A percentile compares a stretch with the other conserved stretches of the same genome.
These are phyloP conservation scores for Xylaria cubensis DNA, from an alignment of 495 filamentous ascomycete genomes.

Conservation along the genomic window DNA sequence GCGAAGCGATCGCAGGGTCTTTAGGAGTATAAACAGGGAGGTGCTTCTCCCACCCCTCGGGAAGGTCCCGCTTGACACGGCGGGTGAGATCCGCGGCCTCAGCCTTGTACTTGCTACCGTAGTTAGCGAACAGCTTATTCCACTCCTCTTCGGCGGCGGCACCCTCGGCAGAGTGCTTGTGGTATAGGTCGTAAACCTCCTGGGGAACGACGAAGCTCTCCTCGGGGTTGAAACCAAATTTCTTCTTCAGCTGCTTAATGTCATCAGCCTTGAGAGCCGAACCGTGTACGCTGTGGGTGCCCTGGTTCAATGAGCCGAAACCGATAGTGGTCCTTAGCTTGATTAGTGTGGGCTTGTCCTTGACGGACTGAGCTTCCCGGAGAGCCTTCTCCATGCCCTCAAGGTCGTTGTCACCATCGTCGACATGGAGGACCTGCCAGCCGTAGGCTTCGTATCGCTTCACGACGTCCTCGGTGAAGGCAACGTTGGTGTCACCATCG, in stretches of 20 bases:
- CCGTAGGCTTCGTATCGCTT: conserved; percentile 98
- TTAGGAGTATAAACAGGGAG: conserved; percentile 90
- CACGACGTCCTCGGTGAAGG: conserved; percentile 96
- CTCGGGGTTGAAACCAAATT: conserved; percentile 95
- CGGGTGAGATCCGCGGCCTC: conserved; percentile 82
- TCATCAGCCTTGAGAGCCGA: conserved; percentile 94
- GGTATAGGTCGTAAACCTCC: conserved; percentile 90
- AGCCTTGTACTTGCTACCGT: conserved; percentile 73
- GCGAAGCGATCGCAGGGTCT: conserved; percentile 84
- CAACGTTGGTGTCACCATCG: conserved; percentile 91
- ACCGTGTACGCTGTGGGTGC: conserved; percentile 94
- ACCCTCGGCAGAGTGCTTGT: conserved; percentile 79
- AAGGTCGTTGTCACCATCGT: conserved; percentile 90
- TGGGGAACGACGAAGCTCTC: conserved; percentile 93
- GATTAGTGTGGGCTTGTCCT: conserved; percentile 95
- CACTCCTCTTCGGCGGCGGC: conserved; percentile 93
- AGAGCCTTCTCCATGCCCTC: conserved; percentile 89
- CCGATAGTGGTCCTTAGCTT: conserved; percentile 98
- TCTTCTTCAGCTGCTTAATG: conserved; percentile 85
- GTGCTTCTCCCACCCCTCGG: conserved; percentile 95
- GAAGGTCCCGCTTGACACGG: conserved; percentile 81
- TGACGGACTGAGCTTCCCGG: conserved; percentile 81
- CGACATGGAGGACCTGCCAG: conserved; percentile 89
- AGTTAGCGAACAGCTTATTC: conserved; percentile 91
- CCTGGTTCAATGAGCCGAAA: conserved; percentile 91